A percentile compares a stretch with the other conserved stretches of the same genome.
phyloP scores from a whole-genome alignment of 192 early-diverging fungal species.

The Spizellomyces sp. region DNA sequence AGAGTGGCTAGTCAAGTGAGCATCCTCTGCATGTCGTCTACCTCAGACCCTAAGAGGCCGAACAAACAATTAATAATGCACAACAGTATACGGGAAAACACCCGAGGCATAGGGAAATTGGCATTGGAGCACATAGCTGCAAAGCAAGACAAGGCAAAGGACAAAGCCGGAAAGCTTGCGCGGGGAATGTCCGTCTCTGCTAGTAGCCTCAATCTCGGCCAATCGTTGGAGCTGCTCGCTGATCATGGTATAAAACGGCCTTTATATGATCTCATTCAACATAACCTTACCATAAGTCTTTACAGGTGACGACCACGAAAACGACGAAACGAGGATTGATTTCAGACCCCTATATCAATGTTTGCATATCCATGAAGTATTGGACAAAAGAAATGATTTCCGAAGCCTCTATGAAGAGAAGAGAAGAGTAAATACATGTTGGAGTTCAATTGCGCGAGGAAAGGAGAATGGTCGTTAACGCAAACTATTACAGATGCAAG shows the following conservation, averaged over 20 bases:
- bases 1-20: slow-evolving; percentile 86
- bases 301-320: slow-evolving; percentile 64
- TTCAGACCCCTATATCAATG: slow-evolving; percentile 96
- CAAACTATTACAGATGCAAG: slow-evolving; percentile 66
- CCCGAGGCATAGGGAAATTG: slow-evolving; percentile 78
- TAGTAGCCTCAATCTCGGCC: slow-evolving; percentile 30
- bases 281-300: neutral
- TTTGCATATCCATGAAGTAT: slow-evolving; percentile 92
- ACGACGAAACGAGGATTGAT: slow-evolving; percentile 79
- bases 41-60: neutral
- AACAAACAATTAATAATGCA: neutral
- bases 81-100: slow-evolving; percentile 75
- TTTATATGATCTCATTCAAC: neutral
- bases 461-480: too few relatives aligned
- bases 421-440: slow-evolving; percentile 56
- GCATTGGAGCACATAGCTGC: slow-evolving; percentile 62
- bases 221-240: slow-evolving; percentile 53
- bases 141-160: slow-evolving; percentile 24
- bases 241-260: slow-evolving; percentile 47
- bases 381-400: slow-evolving; percentile 86
- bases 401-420: slow-evolving; percentile 88
- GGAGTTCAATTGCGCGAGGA: too few relatives aligned
- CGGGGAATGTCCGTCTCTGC: slow-evolving; percentile 17
- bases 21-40: neutral
- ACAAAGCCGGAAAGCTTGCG: slow-evolving; percentile 4